These are phyloP conservation scores for Cochlearia excelsa DNA, from an alignment of 345 rosid species.

Conservation along the genomic window DNA sequence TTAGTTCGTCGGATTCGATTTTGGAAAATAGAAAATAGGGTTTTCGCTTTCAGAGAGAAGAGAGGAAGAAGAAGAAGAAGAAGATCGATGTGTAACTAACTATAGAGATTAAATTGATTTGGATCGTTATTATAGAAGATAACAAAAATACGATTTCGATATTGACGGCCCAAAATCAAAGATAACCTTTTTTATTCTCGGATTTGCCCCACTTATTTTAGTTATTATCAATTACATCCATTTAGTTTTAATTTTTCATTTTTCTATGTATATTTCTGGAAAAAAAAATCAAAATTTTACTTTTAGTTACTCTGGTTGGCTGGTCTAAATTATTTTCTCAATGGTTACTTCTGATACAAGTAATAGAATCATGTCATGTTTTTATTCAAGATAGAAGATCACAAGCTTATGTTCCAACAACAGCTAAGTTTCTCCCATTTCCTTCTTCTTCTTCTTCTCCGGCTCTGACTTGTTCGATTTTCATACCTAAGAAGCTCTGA, in stretches of 20 bases:
- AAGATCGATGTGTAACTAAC: too few relatives aligned
- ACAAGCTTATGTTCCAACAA: constrained; percentile 56
- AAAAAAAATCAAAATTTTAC: too few relatives aligned
- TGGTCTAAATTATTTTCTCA: too few relatives aligned
- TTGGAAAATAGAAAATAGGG: constrained; percentile 9
- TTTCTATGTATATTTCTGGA: too few relatives aligned
- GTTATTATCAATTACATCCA: too few relatives aligned
- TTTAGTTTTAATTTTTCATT: too few relatives aligned
- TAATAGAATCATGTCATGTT: constrained; percentile 35
- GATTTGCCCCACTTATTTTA: too few relatives aligned
- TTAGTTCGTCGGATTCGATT: constrained; percentile 5
- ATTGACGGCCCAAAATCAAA: constrained; percentile 31
- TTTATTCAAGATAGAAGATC: constrained; percentile 35
- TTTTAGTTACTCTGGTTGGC: too few relatives aligned
- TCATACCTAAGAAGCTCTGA: constrained; percentile 42
- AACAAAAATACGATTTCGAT: constrained; percentile 5
- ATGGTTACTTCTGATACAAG: too few relatives aligned
- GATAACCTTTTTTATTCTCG: too few relatives aligned
- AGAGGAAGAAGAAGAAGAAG: constrained; percentile 17
- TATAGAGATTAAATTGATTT: too few relatives aligned
- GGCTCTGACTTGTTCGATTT: constrained; percentile 35
- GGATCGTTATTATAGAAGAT: constrained; percentile 21
- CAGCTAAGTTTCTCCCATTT: constrained; percentile 40
- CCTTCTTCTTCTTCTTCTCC: constrained; percentile 42
- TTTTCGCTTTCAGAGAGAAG: constrained; percentile 20